Evolutionary conservation across 257 asterid genomes (phyloP).

Genomic region (Pogostemon cablin): DNA sequence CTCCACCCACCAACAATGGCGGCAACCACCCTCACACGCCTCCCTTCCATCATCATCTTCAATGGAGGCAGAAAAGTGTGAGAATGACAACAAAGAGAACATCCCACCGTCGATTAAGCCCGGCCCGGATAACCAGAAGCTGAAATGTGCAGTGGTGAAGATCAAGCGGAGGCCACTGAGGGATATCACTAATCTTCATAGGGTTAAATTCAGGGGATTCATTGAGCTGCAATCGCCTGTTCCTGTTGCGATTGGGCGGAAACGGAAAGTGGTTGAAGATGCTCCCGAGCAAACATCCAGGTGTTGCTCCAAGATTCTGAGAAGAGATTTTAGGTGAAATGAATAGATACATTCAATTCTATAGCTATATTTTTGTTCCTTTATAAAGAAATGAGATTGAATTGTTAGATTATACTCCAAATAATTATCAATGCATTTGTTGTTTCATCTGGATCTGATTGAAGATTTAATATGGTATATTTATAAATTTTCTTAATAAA

Average conservation of each 20-base stretch:
- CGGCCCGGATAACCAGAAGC: constrained; percentile 7
- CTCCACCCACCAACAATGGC: neutral
- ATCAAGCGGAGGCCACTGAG: constrained; percentile 47
- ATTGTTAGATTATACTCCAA: too few relatives aligned
- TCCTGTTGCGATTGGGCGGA: constrained; percentile 27
- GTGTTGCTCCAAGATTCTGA: constrained; percentile 40
- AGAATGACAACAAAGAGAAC: constrained; percentile 49
- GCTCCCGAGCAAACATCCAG: constrained; percentile 15
- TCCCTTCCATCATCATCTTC: neutral
- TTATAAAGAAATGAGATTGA: neutral
- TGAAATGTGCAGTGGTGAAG: constrained; percentile 11
- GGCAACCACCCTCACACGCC: neutral
- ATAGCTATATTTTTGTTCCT: neutral
- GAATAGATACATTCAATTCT: constrained; percentile 29
- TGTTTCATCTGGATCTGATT: too few relatives aligned
- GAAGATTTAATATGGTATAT: too few relatives aligned
- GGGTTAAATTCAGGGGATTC: neutral
- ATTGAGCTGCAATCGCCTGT: neutral
- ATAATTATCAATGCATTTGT: too few relatives aligned
- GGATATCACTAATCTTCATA: constrained; percentile 48
- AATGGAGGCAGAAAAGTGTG: constrained; percentile 33
- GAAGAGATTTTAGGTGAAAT: constrained; percentile 38
- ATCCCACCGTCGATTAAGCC: constrained; percentile 35
- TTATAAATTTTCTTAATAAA: too few relatives aligned
- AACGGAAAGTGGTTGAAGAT: constrained; percentile 35